Base-by-base conservation (phyloP, 768 basidiomycete species). In the Phlegmacium glaucopus region DNA sequence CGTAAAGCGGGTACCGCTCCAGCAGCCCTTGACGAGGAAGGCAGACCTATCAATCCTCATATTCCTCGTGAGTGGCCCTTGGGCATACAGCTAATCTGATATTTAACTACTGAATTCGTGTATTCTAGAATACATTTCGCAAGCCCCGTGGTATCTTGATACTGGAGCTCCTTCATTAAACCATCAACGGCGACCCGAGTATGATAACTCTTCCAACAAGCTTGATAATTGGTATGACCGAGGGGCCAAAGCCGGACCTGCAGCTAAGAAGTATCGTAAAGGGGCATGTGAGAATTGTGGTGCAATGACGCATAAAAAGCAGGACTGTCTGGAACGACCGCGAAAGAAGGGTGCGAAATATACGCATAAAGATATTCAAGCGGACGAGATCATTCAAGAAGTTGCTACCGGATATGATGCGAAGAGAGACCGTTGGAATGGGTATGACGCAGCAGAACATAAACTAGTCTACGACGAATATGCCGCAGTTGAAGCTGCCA, bases 251-350 rank as follows among this genome's bases (percentile, higher is more conserved):
- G 80, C 86, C 0, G 94, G 91, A 9, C 93, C 93, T 1, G 92
- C 92, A 3, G 90, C 95, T 25, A 96, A 93, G 65, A 98, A 98
- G 67, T 99, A 87, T 63, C 82, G 96, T 54, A 94, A 95, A 63
- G 96, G 96, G 28, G 96, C 96, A 25, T 99, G 96, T 72, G 94
- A 97, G 72, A 99, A 99, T 61, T 99, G 96, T 55, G 96, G 96
- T 48, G 90, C 96, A 13, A 86, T 97, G 78, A 91, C 93, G 0
- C 96, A 99, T 72, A 87, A 88, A 65, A 79, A 75, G 50, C 74
- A 80, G 60, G 96, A 99, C 63, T 99, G 96, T 66, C 77, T 98
- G 39, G 96, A 99, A 66, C 85, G 96, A 48, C 96, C 96, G 32
- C 82, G 96, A 49, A 94, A 91, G 76, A 90, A 90, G 63, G 95